Evolutionary conservation across 306 rosid species (phyloP), one percentile per base, ranked within the genome.

Genomic region (Abrus pulchellus): DNA sequence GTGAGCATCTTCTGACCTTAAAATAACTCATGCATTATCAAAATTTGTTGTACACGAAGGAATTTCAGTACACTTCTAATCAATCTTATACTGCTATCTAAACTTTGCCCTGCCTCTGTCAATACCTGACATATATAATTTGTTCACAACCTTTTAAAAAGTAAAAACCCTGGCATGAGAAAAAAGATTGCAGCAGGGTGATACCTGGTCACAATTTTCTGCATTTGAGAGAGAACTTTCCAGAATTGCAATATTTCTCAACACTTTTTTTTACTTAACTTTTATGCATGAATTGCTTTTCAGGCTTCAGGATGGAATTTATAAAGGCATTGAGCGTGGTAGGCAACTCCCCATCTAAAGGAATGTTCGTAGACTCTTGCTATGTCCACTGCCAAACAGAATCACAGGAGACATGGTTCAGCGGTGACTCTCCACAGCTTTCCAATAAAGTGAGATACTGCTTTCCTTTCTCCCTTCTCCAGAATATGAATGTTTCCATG

Each of bases 311-410:
- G 81, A 0, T 0, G 48, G 83, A 93, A 64, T 95, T 95, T 76
- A 72, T 90, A 70, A 84, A 38, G 66, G 97, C 97, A 64, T 7
- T 91, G 70, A 74, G 65, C 54, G 89, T 67, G 33, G 3, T 80
- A 43, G 71, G 72, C 2, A 7, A 12, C 75, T 86, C 93, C 57
- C 5, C 81, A 33, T 82, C 89, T 0, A 89, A 85, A 14, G 98
- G 97, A 75, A 34, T 89, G 87, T 95, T 93, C 57, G 85, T 93
- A 61, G 98, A 93, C 82, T 84, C 97, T 80, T 95, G 99, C 85
- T 95, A 90, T 78, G 88, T 88, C 5, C 99, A 95, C 87, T 93
- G 99, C 83, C 99, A 95, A 90, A 93, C 94, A 9, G 94, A 87
- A 90, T 41, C 10, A 85, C 97, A 93, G 73, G 99, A 90, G 78